phyloP scores from a whole-genome alignment of 306 rosid genomes.

The Sindora glabra region DNA sequence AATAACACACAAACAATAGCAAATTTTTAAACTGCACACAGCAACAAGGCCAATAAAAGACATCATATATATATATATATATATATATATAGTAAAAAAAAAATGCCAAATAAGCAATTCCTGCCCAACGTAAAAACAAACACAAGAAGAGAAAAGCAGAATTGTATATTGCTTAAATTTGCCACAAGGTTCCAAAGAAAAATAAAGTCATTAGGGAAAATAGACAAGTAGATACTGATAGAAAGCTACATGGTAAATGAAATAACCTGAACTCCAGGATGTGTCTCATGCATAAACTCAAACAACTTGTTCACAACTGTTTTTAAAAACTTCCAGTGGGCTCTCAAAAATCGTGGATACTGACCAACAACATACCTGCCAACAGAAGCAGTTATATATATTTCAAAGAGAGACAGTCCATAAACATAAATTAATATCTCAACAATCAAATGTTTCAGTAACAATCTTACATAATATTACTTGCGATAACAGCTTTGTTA shows the following conservation, averaged over 20 bases:
- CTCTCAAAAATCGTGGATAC: conserved; percentile 91
- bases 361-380: conserved; percentile 98
- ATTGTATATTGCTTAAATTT: neutral
- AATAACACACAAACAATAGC: neutral
- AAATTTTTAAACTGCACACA: too few species aligned
- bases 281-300: conserved; percentile 98
- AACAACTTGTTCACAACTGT: conserved; percentile 94
- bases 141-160: neutral
- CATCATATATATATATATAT: too few species aligned
- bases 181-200: neutral
- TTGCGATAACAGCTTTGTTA: conserved; percentile 97
- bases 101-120: too few species aligned
- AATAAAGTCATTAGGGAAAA: neutral
- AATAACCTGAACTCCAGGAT: conserved; percentile 97
- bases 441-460: neutral
- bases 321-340: conserved; percentile 95
- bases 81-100: too few species aligned
- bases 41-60: too few species aligned
- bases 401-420: neutral
- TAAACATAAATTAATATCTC: neutral
- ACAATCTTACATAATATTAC: conserved; percentile 82
- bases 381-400: conserved; percentile 1
- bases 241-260: neutral
- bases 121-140: too few species aligned
- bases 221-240: neutral